phyloP scores from a whole-genome alignment of 768 basidiomycete species.

The Nevesoporus exiguus region DNA sequence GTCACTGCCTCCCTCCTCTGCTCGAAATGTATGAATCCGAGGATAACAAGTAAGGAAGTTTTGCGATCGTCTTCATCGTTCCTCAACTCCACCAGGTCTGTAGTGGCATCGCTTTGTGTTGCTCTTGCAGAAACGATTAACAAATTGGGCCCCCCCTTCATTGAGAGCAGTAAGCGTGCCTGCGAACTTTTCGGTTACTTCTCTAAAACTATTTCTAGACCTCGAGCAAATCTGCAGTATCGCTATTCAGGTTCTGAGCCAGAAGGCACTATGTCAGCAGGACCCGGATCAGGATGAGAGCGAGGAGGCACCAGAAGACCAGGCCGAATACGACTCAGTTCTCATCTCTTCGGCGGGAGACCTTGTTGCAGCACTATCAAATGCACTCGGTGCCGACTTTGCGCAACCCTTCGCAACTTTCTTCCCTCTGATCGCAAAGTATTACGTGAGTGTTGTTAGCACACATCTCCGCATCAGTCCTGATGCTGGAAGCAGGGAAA shows the following conservation, averaged over 20 bases:
- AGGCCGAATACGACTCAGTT: conserved; percentile 95
- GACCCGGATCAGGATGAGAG: conserved; percentile 91
- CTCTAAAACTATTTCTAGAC: conserved; percentile 40
- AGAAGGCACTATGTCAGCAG: conserved; percentile 95
- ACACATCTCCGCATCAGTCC: not conserved
- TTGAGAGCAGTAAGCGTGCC: conserved; percentile 64
- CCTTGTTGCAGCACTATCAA: conserved; percentile 85
- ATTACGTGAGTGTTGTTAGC: conserved; percentile 62
- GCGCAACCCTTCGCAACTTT: conserved; percentile 78
- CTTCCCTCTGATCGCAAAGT: conserved; percentile 86
- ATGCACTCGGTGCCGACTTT: conserved; percentile 83
- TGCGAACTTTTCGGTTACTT: not conserved
- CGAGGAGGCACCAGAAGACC: conserved; percentile 82
- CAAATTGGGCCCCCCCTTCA: conserved; percentile 84
- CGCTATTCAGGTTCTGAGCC: conserved; percentile 81
- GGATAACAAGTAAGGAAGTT: conserved; percentile 85
- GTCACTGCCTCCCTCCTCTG: conserved; percentile 67
- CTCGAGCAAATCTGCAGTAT: conserved; percentile 77
- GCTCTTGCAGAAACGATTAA: conserved; percentile 89
- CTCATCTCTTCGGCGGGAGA: conserved; percentile 93
- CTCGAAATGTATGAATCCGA: conserved; percentile 90
- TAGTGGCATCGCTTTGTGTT: conserved; percentile 84
- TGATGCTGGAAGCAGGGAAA: conserved; percentile 53
- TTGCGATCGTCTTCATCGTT: conserved; percentile 1
- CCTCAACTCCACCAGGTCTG: conserved; percentile 51